These are phyloP conservation scores for Populus hybrid DNA, from an alignment of 441 rosid genomes.

Conservation along the genomic window DNA sequence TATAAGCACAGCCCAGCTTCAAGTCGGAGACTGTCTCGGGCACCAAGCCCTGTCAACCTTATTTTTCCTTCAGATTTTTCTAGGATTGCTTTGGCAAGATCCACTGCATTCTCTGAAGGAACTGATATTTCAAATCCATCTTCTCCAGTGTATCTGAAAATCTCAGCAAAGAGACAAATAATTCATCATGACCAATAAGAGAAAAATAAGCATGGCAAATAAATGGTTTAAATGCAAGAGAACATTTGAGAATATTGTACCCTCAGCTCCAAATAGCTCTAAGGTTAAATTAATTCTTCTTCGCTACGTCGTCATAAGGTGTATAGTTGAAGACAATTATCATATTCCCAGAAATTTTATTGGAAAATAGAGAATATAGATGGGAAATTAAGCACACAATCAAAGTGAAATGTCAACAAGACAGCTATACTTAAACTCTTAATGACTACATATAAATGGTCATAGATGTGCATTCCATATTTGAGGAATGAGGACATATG, in stretches of 20 bases:
- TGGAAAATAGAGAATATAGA: background rate
- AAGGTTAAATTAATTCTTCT: background rate
- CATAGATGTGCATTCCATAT: background rate
- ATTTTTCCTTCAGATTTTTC: slow-evolving; percentile 90
- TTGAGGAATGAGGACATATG: background rate
- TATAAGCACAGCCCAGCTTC: slow-evolving; percentile 92
- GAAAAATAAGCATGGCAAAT: background rate
- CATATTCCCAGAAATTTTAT: background rate
- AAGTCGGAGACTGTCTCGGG: slow-evolving; percentile 92
- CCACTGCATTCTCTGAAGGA: slow-evolving; percentile 79
- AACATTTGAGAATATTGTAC: background rate
- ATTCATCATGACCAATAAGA: slow-evolving; percentile 9
- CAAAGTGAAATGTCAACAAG: background rate
- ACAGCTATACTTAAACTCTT: background rate
- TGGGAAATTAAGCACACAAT: background rate
- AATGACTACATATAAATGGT: background rate
- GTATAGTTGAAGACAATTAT: background rate
- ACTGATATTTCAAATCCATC: slow-evolving; percentile 98
- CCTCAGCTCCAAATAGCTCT: background rate
- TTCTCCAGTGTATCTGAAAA: slow-evolving; percentile 85
- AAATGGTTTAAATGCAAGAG: background rate
- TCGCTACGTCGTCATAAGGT: background rate
- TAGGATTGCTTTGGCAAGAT: slow-evolving; percentile 83
- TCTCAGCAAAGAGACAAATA: slow-evolving; percentile 3
- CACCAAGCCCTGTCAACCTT: slow-evolving; percentile 89